phyloP scores from a whole-genome alignment of 805 yeast species.

The Saccharomycopsis fermentans region DNA sequence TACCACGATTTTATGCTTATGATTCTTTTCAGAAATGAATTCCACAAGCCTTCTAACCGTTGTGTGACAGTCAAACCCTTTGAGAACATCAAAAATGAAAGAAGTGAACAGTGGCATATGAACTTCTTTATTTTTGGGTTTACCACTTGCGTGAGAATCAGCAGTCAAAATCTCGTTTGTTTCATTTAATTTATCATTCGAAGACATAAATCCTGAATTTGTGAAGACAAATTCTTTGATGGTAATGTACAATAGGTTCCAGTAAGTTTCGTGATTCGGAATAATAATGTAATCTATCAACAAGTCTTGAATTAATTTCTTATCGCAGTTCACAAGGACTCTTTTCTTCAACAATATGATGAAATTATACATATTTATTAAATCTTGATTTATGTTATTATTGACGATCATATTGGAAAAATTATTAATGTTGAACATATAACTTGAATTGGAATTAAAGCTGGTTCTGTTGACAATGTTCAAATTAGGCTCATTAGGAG shows the following conservation, averaged over 20 bases:
- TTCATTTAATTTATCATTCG: neutral
- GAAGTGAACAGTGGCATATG: neutral
- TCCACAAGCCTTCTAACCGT: neutral
- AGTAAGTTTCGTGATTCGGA: conserved; percentile 32
- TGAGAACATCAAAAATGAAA: neutral
- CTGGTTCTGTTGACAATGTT: conserved; percentile 17
- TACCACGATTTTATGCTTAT: conserved; percentile 23
- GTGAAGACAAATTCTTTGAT: conserved; percentile 35
- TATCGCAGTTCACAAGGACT: conserved; percentile 40
- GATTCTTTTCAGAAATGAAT: conserved; percentile 9
- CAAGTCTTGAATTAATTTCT: conserved; percentile 38
- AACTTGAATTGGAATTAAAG: conserved; percentile 15
- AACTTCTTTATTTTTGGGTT: neutral
- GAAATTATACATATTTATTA: conserved; percentile 24
- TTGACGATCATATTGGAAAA: conserved; percentile 17
- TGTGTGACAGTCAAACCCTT: neutral
- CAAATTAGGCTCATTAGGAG: conserved; percentile 18
- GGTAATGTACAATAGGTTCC: conserved; percentile 37
- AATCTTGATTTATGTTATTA: conserved; percentile 20
- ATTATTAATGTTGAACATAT: conserved; percentile 16
- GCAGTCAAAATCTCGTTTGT: neutral
- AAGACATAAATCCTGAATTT: conserved; percentile 16
- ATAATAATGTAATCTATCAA: conserved; percentile 37
- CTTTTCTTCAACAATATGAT: conserved; percentile 38
- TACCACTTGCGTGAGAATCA: neutral